phyloP scores from a whole-genome alignment of 495 filamentous ascomycete genomes.

The Zalerion maritima region DNA sequence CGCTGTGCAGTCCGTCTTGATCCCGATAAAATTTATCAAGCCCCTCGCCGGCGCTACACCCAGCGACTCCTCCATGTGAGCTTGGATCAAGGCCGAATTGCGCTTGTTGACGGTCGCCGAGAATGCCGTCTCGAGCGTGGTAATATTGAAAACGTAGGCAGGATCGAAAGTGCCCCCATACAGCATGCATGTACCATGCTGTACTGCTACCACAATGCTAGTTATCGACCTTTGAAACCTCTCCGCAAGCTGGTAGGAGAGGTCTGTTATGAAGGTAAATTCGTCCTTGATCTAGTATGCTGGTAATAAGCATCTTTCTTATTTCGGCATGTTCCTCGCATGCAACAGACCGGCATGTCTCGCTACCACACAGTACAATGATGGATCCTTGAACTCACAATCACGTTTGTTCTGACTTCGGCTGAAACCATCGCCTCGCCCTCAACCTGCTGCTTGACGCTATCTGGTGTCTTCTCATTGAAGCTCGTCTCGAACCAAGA shows the following conservation, averaged over 20 bases:
- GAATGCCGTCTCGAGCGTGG: slow-evolving; percentile 50
- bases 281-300: slow-evolving; percentile 46
- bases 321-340: too few relatives aligned
- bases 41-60: slow-evolving; percentile 49
- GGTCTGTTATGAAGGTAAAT: slow-evolving; percentile 51
- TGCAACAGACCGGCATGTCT: too few relatives aligned
- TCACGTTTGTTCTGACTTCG: slow-evolving; percentile 73
- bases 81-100: slow-evolving; percentile 60
- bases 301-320: slow-evolving; percentile 1
- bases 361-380: too few relatives aligned
- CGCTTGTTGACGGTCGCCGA: slow-evolving; percentile 69
- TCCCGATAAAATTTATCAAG: slow-evolving; percentile 52
- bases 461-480: too few relatives aligned
- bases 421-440: slow-evolving; percentile 60
- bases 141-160: slow-evolving; percentile 68
- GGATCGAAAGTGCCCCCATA: slow-evolving; percentile 63
- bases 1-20: slow-evolving; percentile 55
- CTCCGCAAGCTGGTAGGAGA: slow-evolving; percentile 53
- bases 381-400: slow-evolving; percentile 36
- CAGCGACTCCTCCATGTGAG: slow-evolving; percentile 50
- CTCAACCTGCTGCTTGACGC: slow-evolving; percentile 41
- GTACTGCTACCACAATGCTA: slow-evolving; percentile 55
- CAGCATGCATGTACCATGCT: slow-evolving; percentile 60
- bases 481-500: too few relatives aligned
- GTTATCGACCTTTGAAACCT: slow-evolving; percentile 59